Base-by-base conservation (phyloP, 768 basidiomycete species). In the Suillus clintonianus region DNA sequence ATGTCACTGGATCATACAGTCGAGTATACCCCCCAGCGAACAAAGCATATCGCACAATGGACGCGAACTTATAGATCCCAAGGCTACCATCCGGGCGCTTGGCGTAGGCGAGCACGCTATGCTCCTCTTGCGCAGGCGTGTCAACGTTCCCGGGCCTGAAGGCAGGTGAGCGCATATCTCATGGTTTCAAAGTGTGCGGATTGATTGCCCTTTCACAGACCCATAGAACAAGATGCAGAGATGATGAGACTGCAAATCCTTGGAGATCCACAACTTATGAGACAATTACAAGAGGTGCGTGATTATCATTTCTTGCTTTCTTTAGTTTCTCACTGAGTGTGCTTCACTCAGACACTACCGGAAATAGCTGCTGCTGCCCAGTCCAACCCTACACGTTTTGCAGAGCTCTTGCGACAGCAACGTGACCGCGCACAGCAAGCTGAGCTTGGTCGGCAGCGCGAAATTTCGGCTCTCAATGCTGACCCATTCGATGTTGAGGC, bases 401-500 rank as follows among this genome's bases (percentile, higher is more conserved):
- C 89, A 1, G 82, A 87, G 69, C 84, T 95, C 30, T 78, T 94
- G 9, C 78, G 85, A 2, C 87, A 89, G 57, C 82, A 86, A 15
- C 82, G 85, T 39, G 82, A 83, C 53, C 83, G 86, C 36, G 86
- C 87, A 30, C 65, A 78, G 24, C 77, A 83, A 15, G 78, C 81
- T 0, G 89, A 93, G 65, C 60, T 86, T 34, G 80, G 80, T 42
- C 83, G 81, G 22, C 85, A 88, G 65, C 85, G 81, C 43, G 89
- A 89, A 73, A 85, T 91, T 54, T 82, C 81, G 67, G 77, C 79
- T 17, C 83, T 98, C 64, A 91, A 97, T 68, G 89, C 90, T 1
- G 89, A 98, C 76, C 95, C 97, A 1, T 98, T 85, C 76, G 89
- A 97, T 71, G 79, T 97, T 1, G 95, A 98, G 72, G 95, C 95